Base-by-base conservation (phyloP, 1,139 yeast genomes). In the Diutina pseudorugosa region DNA sequence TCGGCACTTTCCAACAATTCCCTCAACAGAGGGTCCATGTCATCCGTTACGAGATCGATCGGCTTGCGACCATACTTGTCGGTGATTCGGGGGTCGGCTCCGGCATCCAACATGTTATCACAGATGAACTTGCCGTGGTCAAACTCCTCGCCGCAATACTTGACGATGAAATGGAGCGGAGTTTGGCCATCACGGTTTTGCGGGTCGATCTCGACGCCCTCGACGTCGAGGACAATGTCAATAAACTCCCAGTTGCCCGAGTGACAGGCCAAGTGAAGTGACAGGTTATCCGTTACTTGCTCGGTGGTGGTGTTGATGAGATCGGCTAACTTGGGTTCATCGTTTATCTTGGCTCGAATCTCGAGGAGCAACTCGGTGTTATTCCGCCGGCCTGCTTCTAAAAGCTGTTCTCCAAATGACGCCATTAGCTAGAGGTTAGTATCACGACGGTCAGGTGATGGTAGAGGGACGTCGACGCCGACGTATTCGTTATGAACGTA, bases 191-290 rank as follows among this genome's bases (percentile, higher is more conserved):
- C 85, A 47, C 82, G 73, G 65, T 87, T 87, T 50, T 70, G 65
- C 0, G 95, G 93, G 64, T 93, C 96, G 47, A 91, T 82, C 60
- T 90, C 96, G 23, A 91, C 91, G 2, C 95, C 97, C 56, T 87
- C 95, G 54, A 85, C 82, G 64, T 93, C 98, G 57, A 93, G 74
- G 30, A 93, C 71, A 51, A 76, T 71, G 63, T 93, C 98, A 62
- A 93, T 73, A 47, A 88, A 88, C 61, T 90, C 97, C 80, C 85
- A 87, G 55, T 89, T 80, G 2, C 98, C 98, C 59, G 80, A 75
- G 56, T 75, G 76, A 44, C 95, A 85, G 25, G 95, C 89, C 51
- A 93, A 67, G 67, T 93, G 98, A 52, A 93, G 73, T 3, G 94
- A 80, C 1, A 90, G 72, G 70, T 89, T 89, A n/a, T 90, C 88